These are phyloP conservation scores for Podospora bellae-mahoneyi DNA, from an alignment of 495 filamentous ascomycete genomes.

Conservation along the genomic window DNA sequence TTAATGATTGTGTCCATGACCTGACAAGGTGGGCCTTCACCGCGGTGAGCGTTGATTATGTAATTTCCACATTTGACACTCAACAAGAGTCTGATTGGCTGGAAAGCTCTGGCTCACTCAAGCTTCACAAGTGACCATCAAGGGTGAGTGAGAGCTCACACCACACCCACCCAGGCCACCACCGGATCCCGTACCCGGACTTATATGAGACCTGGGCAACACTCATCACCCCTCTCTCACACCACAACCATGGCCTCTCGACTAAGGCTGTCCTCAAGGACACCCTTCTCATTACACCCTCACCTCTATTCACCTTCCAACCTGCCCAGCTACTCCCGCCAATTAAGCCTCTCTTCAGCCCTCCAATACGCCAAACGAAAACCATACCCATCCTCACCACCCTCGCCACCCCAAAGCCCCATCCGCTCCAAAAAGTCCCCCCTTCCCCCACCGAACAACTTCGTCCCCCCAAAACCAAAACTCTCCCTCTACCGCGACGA, in stretches of 20 bases:
- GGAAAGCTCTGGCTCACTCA: background rate
- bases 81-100: slow-evolving; percentile 4
- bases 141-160: background rate
- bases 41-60: background rate
- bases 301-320: background rate
- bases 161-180: background rate
- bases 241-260: slow-evolving; percentile 20
- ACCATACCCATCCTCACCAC: background rate
- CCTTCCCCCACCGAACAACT: background rate
- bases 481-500: background rate
- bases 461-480: background rate
- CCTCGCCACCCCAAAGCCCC: too few species aligned
- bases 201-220: background rate
- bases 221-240: background rate
- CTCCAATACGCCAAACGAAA: background rate
- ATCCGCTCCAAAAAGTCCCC: too few species aligned
- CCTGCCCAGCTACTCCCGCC: background rate
- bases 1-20: too few species aligned
- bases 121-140: background rate
- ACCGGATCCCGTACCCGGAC: background rate
- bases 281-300: background rate
- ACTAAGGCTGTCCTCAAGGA: slow-evolving; percentile 7
- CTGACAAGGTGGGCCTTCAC: background rate
- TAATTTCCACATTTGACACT: background rate
- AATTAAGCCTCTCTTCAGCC: background rate